Evolutionary conservation across 345 rosid species (phyloP), one percentile per base, ranked within the genome.

Genomic region (Boechera retrofracta): DNA sequence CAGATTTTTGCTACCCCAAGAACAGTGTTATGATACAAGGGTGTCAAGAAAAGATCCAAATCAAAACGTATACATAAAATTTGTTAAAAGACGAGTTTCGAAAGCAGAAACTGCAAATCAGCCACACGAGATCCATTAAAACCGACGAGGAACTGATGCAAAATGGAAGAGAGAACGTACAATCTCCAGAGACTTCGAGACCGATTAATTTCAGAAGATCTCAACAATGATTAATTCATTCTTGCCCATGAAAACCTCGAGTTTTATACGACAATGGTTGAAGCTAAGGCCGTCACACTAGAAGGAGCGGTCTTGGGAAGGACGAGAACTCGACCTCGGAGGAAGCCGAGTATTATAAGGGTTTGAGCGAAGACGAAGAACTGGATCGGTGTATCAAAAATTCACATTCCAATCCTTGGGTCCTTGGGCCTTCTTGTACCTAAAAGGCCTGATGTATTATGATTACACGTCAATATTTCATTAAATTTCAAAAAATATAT

Each of bases 201-300:
- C 24, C 36, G 55, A 49, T 68, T 53, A 11, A 21, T 7, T n/a
- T 31, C 55, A 2, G 28, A 47, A 5, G 73, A 56, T 33, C 24
- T 26, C 39, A 29, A 59, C 51, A 39, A 57, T 5, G 59, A 4
- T n/a, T 33, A 10, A 10, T 5, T 64, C 55, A 3, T 32, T 33
- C 48, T 32, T 33, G 39, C 3, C 48, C 72, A 36, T 73, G 64
- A 47, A n/a, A 64, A 41, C 8, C 71, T 64, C n/a, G n/a, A 41
- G 55, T 6, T 56, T n/a, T 8, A 44, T 5, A 31, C 24, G 62
- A 48, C 7, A 15, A 36, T 36, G 74, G 65, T 6, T 42, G 53
- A 73, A 39, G 52, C 42, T 28, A 62, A 10, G 64, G 70, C 64
- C 77, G 71, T 35, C 60, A 26, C 51, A 47, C 52, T 47, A 21